Conservation (phyloP, 805 yeast genomes). For the Saccharomycopsis oosterbeekiorum region DNA sequence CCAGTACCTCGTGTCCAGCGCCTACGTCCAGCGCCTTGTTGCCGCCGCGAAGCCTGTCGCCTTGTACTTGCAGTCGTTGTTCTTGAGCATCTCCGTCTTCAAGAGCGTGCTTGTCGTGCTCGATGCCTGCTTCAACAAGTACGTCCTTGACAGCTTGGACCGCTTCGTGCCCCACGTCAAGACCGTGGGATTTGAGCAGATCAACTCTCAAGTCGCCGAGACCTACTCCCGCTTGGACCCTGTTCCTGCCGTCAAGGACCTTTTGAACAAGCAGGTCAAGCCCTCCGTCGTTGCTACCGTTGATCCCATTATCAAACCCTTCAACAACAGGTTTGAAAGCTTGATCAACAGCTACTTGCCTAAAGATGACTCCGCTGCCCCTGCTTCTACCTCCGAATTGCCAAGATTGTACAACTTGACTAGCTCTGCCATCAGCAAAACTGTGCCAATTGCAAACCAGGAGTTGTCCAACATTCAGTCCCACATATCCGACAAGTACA, state of each 20-base stretch:
- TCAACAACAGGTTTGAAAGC: slow-evolving; percentile 26
- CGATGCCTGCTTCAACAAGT: slow-evolving; percentile 22
- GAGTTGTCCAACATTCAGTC: slow-evolving; percentile 17
- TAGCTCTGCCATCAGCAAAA: slow-evolving; percentile 23
- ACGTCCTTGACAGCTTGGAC: slow-evolving; percentile 24
- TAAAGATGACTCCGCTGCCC: slow-evolving; percentile 3
- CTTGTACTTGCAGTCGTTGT: slow-evolving; percentile 13
- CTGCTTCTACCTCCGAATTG: slow-evolving; percentile 21
- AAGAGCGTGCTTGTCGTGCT: slow-evolving; percentile 20
- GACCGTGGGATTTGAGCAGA: slow-evolving; percentile 20
- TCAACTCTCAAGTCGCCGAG: slow-evolving; percentile 11
- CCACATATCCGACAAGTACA: slow-evolving; percentile 26
- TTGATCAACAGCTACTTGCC: slow-evolving; percentile 25
- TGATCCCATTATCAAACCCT: slow-evolving; percentile 24
- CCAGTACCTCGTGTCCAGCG: slow-evolving; percentile 17
- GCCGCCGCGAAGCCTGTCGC: slow-evolving; percentile 18
- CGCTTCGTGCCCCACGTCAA: slow-evolving; percentile 25
- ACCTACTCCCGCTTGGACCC: slow-evolving; percentile 26
- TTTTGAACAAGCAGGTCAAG: slow-evolving; percentile 12
- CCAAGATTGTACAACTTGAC: slow-evolving; percentile 23
- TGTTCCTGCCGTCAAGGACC: slow-evolving; percentile 26
- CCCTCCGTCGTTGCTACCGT: slow-evolving; percentile 19
- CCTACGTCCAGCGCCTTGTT: slow-evolving; percentile 19
- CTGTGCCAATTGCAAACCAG: slow-evolving; percentile 22
- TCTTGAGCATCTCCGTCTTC: slow-evolving; percentile 20